A percentile compares a stretch with the other conserved stretches of the same genome.
These are phyloP conservation scores for Camelina sativa DNA, from an alignment of 345 rosid species.

Conservation along the genomic window DNA sequence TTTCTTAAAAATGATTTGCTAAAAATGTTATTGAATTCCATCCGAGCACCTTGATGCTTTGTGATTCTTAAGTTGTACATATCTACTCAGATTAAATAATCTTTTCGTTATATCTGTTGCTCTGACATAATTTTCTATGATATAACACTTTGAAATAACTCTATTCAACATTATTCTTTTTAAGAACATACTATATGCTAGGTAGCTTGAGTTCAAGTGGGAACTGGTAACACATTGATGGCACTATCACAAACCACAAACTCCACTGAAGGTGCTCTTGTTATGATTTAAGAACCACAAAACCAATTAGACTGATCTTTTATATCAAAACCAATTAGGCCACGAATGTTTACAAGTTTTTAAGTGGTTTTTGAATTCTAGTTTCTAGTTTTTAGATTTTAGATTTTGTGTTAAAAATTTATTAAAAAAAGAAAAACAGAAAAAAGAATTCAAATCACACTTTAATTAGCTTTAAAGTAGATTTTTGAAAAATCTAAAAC, in stretches of 20 bases:
- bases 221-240: background rate
- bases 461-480: no score
- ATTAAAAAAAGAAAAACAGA: no score
- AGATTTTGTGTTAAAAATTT: no score
- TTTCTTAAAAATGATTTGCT: background rate
- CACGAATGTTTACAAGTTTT: no score
- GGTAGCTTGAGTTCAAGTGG: background rate
- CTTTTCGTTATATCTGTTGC: background rate
- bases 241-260: background rate
- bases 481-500: no score
- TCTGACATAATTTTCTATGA: background rate
- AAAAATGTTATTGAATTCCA: conserved; percentile 7
- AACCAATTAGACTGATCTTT: background rate
- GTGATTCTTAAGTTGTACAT: conserved; percentile 20
- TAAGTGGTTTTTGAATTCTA: no score
- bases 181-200: background rate
- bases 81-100: background rate
- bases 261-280: no score
- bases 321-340: background rate
- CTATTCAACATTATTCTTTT: background rate
- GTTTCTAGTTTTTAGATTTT: no score
- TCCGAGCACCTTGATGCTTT: background rate
- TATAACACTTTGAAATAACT: background rate
- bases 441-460: no score
- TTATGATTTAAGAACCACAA: no score